Conservation (phyloP, 257 asterid species). For the Rehmannia glutinosa region DNA sequence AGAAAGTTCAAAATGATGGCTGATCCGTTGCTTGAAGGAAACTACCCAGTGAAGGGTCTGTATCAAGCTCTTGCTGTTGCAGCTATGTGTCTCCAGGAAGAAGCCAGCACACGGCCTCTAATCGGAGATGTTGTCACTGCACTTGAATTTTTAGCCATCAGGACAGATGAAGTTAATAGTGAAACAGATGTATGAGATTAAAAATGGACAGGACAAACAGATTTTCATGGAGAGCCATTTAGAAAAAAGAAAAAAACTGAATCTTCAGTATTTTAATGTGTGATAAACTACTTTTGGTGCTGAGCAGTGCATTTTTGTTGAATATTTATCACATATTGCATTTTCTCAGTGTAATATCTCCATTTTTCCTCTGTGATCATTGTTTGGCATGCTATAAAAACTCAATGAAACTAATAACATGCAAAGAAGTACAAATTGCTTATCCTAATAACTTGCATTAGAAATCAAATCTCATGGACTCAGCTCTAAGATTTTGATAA, state of each 20-base stretch:
- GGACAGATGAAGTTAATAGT: constrained; percentile 18
- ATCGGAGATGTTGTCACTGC: constrained; percentile 59
- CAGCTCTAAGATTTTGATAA: constrained; percentile 63
- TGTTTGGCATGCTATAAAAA: too few relatives aligned
- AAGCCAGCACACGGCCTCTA: constrained; percentile 48
- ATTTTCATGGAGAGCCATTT: not conserved
- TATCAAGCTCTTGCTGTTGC: constrained; percentile 51
- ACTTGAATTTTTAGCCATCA: constrained; percentile 36
- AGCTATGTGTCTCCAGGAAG: constrained; percentile 55
- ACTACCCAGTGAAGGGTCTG: constrained; percentile 44
- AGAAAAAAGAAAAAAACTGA: too few relatives aligned
- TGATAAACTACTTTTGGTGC: not conserved
- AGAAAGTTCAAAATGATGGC: constrained; percentile 43
- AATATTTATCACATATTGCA: too few relatives aligned
- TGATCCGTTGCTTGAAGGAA: constrained; percentile 51
- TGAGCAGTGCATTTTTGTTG: too few relatives aligned
- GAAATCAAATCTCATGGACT: constrained; percentile 51
- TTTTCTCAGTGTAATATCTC: too few relatives aligned
- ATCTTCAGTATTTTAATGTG: not conserved
- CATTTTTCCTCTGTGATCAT: too few relatives aligned
- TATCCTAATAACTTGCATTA: not conserved
- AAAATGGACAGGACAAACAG: not conserved
- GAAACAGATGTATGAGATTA: constrained; percentile 10
- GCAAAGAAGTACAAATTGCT: not conserved
- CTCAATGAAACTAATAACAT: too few relatives aligned